Evolutionary conservation across 2,329 filamentous ascomycete species (phyloP), one percentile per base, ranked within the genome.

Genomic region (Phialophora macrospora): DNA sequence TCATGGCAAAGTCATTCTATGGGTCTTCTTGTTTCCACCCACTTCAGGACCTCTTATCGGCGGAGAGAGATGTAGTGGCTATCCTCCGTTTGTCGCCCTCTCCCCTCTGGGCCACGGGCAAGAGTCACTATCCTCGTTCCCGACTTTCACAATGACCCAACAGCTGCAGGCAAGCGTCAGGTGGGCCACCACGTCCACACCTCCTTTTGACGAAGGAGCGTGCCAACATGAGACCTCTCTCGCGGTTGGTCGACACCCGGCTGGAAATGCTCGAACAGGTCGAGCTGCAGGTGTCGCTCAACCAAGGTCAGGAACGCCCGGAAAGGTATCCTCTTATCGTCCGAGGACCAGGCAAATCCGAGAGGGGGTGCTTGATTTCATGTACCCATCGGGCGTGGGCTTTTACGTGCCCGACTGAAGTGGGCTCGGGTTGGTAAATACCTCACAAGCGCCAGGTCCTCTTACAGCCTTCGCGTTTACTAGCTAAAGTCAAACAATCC

Each of bases 401-500:
- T 52, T 11, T 11, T 52, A 12, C 20, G 48, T 22, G 38, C 38
- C 38, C 14, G 4, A n/a, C 38, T 20, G 17, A 26, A 26, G 9
- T 52, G 22, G 48, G 4, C 48, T 52, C 48, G 14, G 3, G 48
- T 28, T 24, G 20, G 20, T 52, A 52, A 52, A 28, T 52, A 52
- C 48, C 26, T 24, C 22, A 28, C 20, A 24, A 52, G 20, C 20
- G 22, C 48, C 20, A 28, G 9, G 22, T 28, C 48, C 14, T 24
- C 22, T 24, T 26, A 5, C 48, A 52, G 20, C 20, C 5, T 12
- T 11, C 20, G 48, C 48, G 48, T 52, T 20, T 52, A 52, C 48
- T 52, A 52, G 48, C 12, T 26, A 52, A 52, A 52, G 48, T 52
- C 48, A 52, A 52, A 52, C 48, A 5, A 6, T 52, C 9, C 26